phyloP scores from a whole-genome alignment of 148 eudicot genomes.

The Suaeda aralocaspica region DNA sequence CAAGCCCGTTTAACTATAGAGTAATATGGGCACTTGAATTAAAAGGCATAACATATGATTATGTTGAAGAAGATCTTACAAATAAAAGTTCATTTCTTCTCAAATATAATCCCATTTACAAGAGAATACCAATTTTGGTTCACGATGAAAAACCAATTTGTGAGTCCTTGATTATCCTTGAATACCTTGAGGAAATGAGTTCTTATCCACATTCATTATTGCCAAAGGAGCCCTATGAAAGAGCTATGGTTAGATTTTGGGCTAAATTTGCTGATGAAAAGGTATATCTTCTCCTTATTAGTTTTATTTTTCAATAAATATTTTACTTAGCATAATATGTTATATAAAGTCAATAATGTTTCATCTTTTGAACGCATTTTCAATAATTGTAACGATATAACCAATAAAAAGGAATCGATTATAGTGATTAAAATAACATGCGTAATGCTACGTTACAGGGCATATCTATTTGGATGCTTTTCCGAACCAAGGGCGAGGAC shows the following conservation, averaged over 20 bases:
- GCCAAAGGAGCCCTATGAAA: constrained; percentile 21
- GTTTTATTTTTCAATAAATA: too few species aligned
- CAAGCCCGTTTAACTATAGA: constrained; percentile 27
- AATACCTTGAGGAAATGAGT: constrained; percentile 30
- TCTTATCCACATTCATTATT: constrained; percentile 24
- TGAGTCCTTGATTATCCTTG: constrained; percentile 29
- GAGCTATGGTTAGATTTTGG: constrained; percentile 30
- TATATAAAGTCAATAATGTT: too few species aligned
- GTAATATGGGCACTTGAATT: constrained; percentile 27
- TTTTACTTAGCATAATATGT: too few species aligned
- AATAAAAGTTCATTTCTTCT: constrained; percentile 23
- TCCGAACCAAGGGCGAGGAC: constrained; percentile 16
- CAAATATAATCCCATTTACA: constrained; percentile 24
- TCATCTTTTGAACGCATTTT: too few species aligned
- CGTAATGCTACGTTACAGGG: constrained; percentile 12
- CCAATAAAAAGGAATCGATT: too few species aligned
- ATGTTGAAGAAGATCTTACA: constrained; percentile 22
- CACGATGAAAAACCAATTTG: constrained; percentile 25
- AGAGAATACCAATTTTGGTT: constrained; percentile 24
- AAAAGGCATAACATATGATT: constrained; percentile 26
- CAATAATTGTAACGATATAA: too few species aligned
- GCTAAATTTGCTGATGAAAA: constrained; percentile 25
- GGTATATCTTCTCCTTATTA: constrained; percentile 1
- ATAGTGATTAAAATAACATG: too few species aligned
- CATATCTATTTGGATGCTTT: constrained; percentile 12